phyloP scores from a whole-genome alignment of 805 yeast species.

The Candida tibetensis region DNA sequence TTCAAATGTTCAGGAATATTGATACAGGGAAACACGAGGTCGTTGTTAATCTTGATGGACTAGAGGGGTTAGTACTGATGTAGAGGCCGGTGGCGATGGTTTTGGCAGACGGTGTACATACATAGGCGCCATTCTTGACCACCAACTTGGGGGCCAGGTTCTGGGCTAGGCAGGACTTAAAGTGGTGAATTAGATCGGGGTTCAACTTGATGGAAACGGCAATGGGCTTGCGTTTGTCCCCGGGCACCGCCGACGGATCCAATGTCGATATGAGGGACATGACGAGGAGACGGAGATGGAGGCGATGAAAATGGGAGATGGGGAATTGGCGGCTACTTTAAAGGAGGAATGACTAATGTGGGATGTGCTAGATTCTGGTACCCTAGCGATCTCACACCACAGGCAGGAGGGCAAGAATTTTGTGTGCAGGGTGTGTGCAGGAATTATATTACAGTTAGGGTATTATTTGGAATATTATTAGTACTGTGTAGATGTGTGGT shows the following conservation, averaged over 20 bases:
- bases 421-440: too few species aligned
- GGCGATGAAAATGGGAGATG: too few species aligned
- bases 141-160: slow-evolving; percentile 28
- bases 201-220: slow-evolving; percentile 31
- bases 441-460: too few species aligned
- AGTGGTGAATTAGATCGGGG: slow-evolving; percentile 24
- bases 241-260: slow-evolving; percentile 13
- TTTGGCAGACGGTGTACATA: slow-evolving; percentile 18
- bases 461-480: too few species aligned
- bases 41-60: slow-evolving; percentile 29
- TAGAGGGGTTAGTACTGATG: slow-evolving; percentile 19
- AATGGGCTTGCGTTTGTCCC: slow-evolving; percentile 14
- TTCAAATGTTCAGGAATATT: slow-evolving; percentile 34
- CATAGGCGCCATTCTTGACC: slow-evolving; percentile 36
- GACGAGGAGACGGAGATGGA: neutral
- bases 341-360: slow-evolving; percentile 2
- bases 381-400: too few species aligned
- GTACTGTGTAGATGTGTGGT: too few species aligned
- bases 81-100: neutral
- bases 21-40: slow-evolving; percentile 30
- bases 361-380: neutral
- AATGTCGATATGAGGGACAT: slow-evolving; percentile 8
- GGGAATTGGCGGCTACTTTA: neutral
- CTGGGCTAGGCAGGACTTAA: slow-evolving; percentile 16
- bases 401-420: too few species aligned